Base-by-base conservation (phyloP, 257 asterid species). In the Solanum appendiculatum region DNA sequence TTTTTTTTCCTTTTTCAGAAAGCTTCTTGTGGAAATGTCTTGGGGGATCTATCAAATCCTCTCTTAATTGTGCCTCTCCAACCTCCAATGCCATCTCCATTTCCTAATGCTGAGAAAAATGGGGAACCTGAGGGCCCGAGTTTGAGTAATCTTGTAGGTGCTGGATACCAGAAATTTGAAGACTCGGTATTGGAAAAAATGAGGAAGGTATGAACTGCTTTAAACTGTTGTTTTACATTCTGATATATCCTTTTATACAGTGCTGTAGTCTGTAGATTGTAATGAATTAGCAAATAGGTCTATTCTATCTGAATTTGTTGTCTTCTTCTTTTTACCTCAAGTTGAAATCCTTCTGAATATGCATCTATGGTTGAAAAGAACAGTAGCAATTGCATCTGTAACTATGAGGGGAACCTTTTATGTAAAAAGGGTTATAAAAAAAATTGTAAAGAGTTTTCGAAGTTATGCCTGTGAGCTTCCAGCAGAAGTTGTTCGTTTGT, bases 21-120 rank as follows among this genome's bases (percentile, higher is more conserved):
- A 85, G 93, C 95, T 84, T 95, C 93, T 48, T 88, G 86, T 48
- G 95, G 94, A 88, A 91, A 90, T 60, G 96, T 92, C 73, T 91
- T 94, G 88, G 98, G 98, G 7, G 93, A 91, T 89, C 90, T 96
- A 70, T 91, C 98, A 33, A 95, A 94, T 88, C 99, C 99, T n/a
- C 93, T 96, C 40, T 85, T 96, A 42, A 94, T 95, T 33, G 73
- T 92, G 91, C 98, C 98, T 39, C 92, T 95, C 74, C 92, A 91
- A 89, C 93, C 93, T 16, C 42, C 25, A 82, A 75, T 25, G 95
- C 87, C 93, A 13, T 93, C 98, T 31, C 77, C 89, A 10, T 78
- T 86, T 81, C 88, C 90, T 70, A 83, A 77, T 73, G 84, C 91
- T 51, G 92, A 86, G 90, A 93, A 73, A 86, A 86, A 69, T 34